Evolutionary conservation across 345 rosid species (phyloP), one percentile per base, ranked within the genome.

Genomic region (Viola odorata): DNA sequence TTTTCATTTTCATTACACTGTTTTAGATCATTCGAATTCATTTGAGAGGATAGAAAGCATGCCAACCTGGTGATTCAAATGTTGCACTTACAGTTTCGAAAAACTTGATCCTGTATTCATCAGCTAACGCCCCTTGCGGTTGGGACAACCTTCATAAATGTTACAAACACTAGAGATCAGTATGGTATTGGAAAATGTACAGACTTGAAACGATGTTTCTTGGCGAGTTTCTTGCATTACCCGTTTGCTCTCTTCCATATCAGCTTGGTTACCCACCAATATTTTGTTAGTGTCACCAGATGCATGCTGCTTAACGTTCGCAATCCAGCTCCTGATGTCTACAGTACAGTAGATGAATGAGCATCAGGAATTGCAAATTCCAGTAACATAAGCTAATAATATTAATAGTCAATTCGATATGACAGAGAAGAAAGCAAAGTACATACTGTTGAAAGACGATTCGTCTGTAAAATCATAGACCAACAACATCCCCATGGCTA

Each of bases 221-320:
- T 38, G 36, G 67, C 40, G 45, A 52, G 14, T 45, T 44, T 38
- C 44, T 32, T 17, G 38, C 63, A n/a, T 66, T 68, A 82, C 84
- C 80, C 84, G 74, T 79, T 82, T 82, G 81, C 81, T 82, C 62
- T 82, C 87, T 41, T 82, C 86, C 84, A 77, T 79, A 13, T 82
- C 86, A 9, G 84, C 86, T 70, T 82, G 79, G 77, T 82, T 82
- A 41, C 84, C 87, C 55, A 82, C 82, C 58, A 82, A 75, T 63
- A 82, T 80, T 59, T 60, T 80, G 79, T 80, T 77, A 63, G 79
- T 84, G 52, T 66, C 75, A 54, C 75, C 87, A 17, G 87, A 78
- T 0, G 84, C 87, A 73, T 82, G 84, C 49, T 80, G 82, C 57
- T 82, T 82, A 58, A 82, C 80, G 73, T 82, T 80, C 57, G 76